A percentile compares a stretch with the other conserved stretches of the same genome.
phyloP scores from a whole-genome alignment of 2,329 filamentous ascomycete species.

The Neonectria neomacrospora region DNA sequence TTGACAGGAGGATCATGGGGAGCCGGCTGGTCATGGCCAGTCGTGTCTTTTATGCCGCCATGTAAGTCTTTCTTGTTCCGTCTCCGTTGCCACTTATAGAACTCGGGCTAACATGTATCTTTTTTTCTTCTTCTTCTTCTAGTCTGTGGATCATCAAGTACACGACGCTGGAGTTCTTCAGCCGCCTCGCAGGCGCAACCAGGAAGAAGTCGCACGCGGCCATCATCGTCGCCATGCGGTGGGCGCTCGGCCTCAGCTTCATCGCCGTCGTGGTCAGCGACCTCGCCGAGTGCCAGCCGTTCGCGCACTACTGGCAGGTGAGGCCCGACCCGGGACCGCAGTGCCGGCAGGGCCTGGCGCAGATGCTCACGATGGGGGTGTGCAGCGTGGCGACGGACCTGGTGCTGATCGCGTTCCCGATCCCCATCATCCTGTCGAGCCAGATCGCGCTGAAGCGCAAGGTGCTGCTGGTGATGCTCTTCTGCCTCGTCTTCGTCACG shows the following conservation, averaged over 20 bases:
- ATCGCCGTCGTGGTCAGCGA: slow-evolving; percentile 81
- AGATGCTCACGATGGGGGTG: slow-evolving; percentile 84
- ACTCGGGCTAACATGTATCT: slow-evolving; percentile 17
- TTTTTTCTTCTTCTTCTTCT: too few relatives aligned
- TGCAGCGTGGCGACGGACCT: slow-evolving; percentile 88
- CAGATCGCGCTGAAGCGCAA: slow-evolving; percentile 80
- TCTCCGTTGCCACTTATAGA: not conserved
- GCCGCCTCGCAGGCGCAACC: slow-evolving; percentile 80
- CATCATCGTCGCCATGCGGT: slow-evolving; percentile 75
- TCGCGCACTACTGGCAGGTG: slow-evolving; percentile 79
- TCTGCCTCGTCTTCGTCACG: slow-evolving; percentile 80
- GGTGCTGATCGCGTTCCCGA: slow-evolving; percentile 83
- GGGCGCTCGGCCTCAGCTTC: slow-evolving; percentile 78
- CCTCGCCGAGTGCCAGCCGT: slow-evolving; percentile 81
- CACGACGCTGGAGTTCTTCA: slow-evolving; percentile 89
- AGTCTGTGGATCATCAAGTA: slow-evolving; percentile 92
- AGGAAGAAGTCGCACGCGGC: slow-evolving; percentile 80
- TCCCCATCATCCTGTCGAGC: slow-evolving; percentile 85
- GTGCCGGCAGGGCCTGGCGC: slow-evolving; percentile 85
- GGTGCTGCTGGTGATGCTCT: slow-evolving; percentile 78
- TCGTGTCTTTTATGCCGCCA: slow-evolving; percentile 84
- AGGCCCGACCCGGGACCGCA: slow-evolving; percentile 81
- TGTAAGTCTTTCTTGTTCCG: slow-evolving; percentile 72
- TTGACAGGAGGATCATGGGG: slow-evolving; percentile 73
- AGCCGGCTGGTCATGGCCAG: slow-evolving; percentile 82